phyloP scores from a whole-genome alignment of 495 filamentous ascomycete genomes.

The Xylaria acuta region DNA sequence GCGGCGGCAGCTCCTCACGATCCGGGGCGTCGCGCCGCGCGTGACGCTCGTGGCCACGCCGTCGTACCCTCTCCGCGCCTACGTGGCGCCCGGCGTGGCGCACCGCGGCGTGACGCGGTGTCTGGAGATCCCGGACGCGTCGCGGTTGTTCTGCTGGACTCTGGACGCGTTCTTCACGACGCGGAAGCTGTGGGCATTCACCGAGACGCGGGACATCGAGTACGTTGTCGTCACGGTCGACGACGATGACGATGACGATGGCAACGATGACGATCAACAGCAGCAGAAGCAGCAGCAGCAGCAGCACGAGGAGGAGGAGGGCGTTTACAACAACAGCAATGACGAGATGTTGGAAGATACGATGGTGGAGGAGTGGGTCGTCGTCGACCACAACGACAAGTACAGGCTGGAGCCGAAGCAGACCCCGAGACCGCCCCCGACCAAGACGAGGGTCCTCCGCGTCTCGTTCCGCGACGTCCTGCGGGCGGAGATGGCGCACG shows the following conservation, averaged over 20 bases:
- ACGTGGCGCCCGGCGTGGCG: background rate
- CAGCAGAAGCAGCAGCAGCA: no score
- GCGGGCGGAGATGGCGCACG: background rate
- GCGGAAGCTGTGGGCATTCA: background rate
- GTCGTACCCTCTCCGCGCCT: background rate
- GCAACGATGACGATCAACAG: background rate
- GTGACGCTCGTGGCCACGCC: background rate
- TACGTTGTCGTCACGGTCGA: background rate
- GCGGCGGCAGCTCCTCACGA: background rate
- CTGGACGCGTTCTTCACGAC: background rate
- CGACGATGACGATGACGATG: background rate
- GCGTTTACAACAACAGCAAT: background rate
- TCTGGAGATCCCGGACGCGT: background rate
- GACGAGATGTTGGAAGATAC: background rate
- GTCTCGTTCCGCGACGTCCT: background rate
- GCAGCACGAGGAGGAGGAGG: background rate
- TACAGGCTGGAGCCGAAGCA: background rate
- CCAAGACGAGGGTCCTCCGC: background rate
- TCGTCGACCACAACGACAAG: background rate
- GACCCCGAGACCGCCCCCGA: background rate
- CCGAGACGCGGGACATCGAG: background rate
- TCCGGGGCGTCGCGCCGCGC: background rate
- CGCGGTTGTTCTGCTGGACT: background rate
- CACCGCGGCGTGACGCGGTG: slow-evolving; percentile 3
- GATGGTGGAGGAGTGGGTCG: background rate